Conservation (phyloP, 305 asterid genomes). For the Rubia tinctorum region DNA sequence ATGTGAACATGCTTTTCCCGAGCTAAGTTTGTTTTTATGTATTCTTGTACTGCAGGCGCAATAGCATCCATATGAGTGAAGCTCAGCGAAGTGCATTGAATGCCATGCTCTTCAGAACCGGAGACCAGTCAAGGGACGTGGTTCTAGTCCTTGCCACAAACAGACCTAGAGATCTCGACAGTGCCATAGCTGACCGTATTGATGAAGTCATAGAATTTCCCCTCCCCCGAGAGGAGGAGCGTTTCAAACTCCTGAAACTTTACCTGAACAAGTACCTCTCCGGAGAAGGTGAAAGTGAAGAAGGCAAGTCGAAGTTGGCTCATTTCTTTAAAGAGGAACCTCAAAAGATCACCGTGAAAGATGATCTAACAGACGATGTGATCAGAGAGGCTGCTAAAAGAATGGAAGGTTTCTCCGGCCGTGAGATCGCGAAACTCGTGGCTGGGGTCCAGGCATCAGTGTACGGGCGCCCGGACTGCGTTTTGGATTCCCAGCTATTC, state of each 20-base stretch:
- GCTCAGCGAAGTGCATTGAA: slow-evolving; percentile 93
- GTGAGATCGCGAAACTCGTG: slow-evolving; percentile 94
- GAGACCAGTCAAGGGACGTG: slow-evolving; percentile 93
- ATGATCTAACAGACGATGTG: slow-evolving; percentile 63
- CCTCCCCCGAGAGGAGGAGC: slow-evolving; percentile 83
- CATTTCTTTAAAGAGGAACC: slow-evolving; percentile 49
- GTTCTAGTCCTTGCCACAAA: slow-evolving; percentile 96
- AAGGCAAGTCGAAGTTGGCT: slow-evolving; percentile 42
- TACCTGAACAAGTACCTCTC: slow-evolving; percentile 73
- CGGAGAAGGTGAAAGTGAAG: slow-evolving; percentile 51
- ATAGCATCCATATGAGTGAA: slow-evolving; percentile 95
- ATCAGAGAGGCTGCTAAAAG: slow-evolving; percentile 65
- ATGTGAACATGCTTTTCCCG: no score
- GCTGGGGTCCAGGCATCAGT: slow-evolving; percentile 95
- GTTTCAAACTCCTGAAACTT: slow-evolving; percentile 75
- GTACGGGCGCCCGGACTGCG: slow-evolving; percentile 81
- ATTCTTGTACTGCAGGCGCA: slow-evolving; percentile 31
- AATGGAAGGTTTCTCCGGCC: slow-evolving; percentile 87
- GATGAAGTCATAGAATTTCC: slow-evolving; percentile 97
- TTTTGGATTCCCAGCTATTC: slow-evolving; percentile 60
- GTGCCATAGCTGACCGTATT: slow-evolving; percentile 91
- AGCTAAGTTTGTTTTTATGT: no score
- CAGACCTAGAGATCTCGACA: slow-evolving; percentile 93
- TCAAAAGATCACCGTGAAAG: slow-evolving; percentile 59
- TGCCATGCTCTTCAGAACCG: slow-evolving; percentile 91